Base-by-base conservation (phyloP, 1,284 basidiomycete genomes). In the Trichosporon faecale region DNA sequence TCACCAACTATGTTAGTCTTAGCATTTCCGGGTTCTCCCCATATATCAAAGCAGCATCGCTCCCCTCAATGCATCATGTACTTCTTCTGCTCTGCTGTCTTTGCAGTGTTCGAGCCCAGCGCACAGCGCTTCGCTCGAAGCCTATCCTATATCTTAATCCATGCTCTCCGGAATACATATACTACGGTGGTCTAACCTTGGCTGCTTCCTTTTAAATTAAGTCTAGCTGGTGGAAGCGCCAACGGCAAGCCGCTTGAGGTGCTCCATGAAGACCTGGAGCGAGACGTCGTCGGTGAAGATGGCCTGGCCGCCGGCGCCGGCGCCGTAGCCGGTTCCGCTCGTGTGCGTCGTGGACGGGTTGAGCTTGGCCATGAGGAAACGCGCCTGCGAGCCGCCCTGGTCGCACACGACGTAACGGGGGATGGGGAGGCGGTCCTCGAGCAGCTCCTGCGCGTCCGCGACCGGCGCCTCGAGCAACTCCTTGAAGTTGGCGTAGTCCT, bases 211-310 rank as follows among this genome's bases (percentile, higher is more conserved):
- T 31, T 31, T 61, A 61, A 61, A 31, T 61, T 61, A 61, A 61
- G n/a, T 61, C 75, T 79, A 80, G 72, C 79, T 82, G 8, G 80
- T 80, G 35, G 80, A 80, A 16, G 80, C 80, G 18, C 80, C 80
- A n/a, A 82, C 80, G 46, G 80, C 80, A 85, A 95, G 84, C 78
- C 93, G 88, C 83, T 95, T 95, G 83, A 95, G 85, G 85, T 94
- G 91, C 82, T 95, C 93, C 94, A 95, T 95, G 86, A 97, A 96
- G 70, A 96, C 92, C 82, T 95, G 94, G 85, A 96, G 87, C 82
- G 93, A 95, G 72, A 99, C 96, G 84, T 99, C 97, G 84, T 99
- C 97, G 67, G 97, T 99, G 83, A 98, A 98, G 85, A 99, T 98
- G 18, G 95, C 94, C 81, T 94, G 92, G 3, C 95, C 96, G 1